These are phyloP conservation scores for Rhodosporidiobolus sp. DNA, from an alignment of 768 basidiomycete genomes.

Conservation along the genomic window DNA sequence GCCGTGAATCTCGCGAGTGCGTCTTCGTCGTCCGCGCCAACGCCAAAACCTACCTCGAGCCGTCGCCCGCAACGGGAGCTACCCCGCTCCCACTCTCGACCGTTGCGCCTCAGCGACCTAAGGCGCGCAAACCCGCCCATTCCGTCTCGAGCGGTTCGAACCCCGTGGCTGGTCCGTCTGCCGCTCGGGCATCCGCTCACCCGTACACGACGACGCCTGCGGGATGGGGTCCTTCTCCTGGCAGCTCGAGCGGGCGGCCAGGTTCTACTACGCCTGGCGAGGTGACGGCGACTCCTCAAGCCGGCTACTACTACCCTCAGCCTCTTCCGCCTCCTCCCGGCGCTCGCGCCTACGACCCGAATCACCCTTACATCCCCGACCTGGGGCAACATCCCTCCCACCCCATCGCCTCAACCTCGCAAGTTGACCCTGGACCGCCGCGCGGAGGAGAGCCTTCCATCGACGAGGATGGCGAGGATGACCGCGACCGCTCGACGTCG, in stretches of 20 bases:
- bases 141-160: background rate
- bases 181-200: background rate
- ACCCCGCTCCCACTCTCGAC: background rate
- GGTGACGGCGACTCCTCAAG: background rate
- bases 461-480: background rate
- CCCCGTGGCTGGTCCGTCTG: background rate
- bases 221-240: background rate
- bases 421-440: background rate
- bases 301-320: background rate
- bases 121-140: background rate
- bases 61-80: background rate
- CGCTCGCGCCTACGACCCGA: background rate
- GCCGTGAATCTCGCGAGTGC: constrained; percentile 38
- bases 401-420: background rate
- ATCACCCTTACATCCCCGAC: background rate
- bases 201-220: constrained; percentile 1
- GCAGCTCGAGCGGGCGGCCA: background rate
- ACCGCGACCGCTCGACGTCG: background rate
- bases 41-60: constrained; percentile 12
- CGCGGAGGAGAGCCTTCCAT: background rate
- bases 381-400: too few species aligned
- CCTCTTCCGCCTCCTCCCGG: background rate
- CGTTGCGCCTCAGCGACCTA: constrained; percentile 1
- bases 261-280: background rate
- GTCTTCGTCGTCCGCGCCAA: constrained; percentile 31